A percentile compares a stretch with the other conserved stretches of the same genome.
phyloP scores from a whole-genome alignment of 1,284 basidiomycete genomes.

The Caloboletus firmus region DNA sequence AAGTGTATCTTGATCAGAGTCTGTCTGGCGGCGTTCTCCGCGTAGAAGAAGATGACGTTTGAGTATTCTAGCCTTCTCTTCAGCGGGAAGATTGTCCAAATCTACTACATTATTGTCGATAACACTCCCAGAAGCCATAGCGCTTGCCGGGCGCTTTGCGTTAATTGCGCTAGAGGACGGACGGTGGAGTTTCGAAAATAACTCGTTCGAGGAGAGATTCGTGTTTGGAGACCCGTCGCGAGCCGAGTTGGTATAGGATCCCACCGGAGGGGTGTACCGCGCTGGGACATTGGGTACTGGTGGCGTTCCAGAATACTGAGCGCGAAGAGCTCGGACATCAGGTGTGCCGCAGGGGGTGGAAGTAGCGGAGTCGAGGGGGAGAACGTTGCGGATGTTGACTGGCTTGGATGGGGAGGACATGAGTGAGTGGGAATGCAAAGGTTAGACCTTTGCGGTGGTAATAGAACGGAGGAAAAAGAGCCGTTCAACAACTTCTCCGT shows the following conservation, averaged over 20 bases:
- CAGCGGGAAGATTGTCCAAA: conserved; percentile 65
- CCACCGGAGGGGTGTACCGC: conserved; percentile 33
- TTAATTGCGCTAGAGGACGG: conserved; percentile 34
- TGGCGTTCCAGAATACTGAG: conserved; percentile 61
- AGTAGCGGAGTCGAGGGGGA: conserved; percentile 30
- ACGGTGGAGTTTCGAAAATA: conserved; percentile 18
- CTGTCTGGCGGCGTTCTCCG: conserved; percentile 59
- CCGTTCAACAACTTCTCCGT: background rate
- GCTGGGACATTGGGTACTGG: conserved; percentile 65
- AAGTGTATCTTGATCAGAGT: conserved; percentile 37
- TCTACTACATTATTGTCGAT: conserved; percentile 35
- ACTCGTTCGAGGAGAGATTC: conserved; percentile 13
- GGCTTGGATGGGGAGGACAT: conserved; percentile 64
- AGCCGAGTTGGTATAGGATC: conserved; percentile 32
- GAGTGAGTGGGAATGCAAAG: background rate
- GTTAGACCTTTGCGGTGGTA: background rate
- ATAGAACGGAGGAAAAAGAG: background rate
- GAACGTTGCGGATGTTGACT: conserved; percentile 52
- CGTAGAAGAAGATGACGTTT: conserved; percentile 78
- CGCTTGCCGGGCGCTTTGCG: conserved; percentile 32
- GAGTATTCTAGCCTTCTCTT: conserved; percentile 82
- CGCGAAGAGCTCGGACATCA: conserved; percentile 57
- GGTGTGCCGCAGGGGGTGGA: conserved; percentile 49
- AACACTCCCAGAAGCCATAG: conserved; percentile 35
- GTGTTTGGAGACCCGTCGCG: conserved; percentile 19